A percentile compares a stretch with the other conserved stretches of the same genome.
Conservation (phyloP, 441 rosid genomes). For the Adansonia grandidieri region DNA sequence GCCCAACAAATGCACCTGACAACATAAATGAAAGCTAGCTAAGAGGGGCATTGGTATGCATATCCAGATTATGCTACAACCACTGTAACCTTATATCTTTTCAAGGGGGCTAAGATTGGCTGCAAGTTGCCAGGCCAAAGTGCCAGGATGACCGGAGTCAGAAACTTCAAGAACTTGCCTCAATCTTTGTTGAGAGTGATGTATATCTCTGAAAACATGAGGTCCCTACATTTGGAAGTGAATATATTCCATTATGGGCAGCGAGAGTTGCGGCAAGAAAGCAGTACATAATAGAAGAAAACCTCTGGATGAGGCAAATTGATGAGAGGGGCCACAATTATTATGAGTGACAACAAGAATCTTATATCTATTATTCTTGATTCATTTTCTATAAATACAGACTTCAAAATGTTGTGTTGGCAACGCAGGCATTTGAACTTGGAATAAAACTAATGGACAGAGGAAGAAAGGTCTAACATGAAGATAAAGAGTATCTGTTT, state of each 20-base stretch:
- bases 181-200: conserved; percentile 1
- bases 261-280: neutral
- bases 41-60: neutral
- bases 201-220: neutral
- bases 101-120: conserved; percentile 1
- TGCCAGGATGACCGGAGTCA: neutral
- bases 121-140: conserved; percentile 6
- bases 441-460: neutral
- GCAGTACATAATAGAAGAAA: neutral
- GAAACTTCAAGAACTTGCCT: conserved; percentile 16
- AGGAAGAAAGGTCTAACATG: conserved; percentile 34
- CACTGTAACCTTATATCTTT: conserved; percentile 10
- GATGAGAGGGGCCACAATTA: neutral
- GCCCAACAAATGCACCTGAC: conserved; percentile 17
- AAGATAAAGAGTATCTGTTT: conserved; percentile 33
- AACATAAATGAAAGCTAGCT: conserved; percentile 2
- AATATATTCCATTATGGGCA: conserved; percentile 28
- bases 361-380: neutral
- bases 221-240: conserved; percentile 25
- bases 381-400: conserved; percentile 26
- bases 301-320: neutral
- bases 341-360: neutral
- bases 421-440: neutral
- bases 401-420: neutral
- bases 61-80: conserved; percentile 4